These are phyloP conservation scores for Backusella sp. DNA, from an alignment of 192 early-diverging fungal genomes.

Conservation along the genomic window DNA sequence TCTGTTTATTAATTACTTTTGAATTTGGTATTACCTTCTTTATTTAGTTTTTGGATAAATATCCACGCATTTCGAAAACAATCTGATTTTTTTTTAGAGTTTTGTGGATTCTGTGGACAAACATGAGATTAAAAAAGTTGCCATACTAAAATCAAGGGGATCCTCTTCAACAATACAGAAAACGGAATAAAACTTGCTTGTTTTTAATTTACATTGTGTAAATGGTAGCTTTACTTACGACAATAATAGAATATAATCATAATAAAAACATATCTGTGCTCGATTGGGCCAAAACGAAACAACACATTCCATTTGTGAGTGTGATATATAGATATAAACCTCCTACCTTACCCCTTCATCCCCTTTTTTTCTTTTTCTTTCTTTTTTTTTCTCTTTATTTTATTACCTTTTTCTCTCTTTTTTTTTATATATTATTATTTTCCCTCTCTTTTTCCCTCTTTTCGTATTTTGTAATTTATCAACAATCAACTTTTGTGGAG, in stretches of 20 bases:
- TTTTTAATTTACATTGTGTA: neutral
- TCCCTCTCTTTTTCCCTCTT: neutral
- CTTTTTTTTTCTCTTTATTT: neutral
- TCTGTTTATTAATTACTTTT: neutral
- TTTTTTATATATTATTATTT: too few species aligned
- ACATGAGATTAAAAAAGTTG: too few species aligned
- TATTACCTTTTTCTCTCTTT: neutral
- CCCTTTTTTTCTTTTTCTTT: neutral
- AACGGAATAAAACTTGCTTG: too few species aligned
- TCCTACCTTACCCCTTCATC: neutral
- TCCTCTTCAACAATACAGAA: too few species aligned
- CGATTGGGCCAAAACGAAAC: neutral
- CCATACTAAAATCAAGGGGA: too few species aligned
- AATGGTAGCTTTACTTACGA: neutral
- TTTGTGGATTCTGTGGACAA: too few species aligned
- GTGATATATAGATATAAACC: neutral
- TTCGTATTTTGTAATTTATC: neutral
- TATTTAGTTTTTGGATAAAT: too few species aligned
- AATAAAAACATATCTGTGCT: neutral
- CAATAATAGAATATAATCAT: neutral
- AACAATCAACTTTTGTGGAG: neutral
- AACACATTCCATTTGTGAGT: conserved; percentile 8
- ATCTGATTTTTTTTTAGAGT: too few species aligned
- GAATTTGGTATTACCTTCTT: neutral
- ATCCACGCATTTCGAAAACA: too few species aligned